phyloP scores from a whole-genome alignment of 176 grass and related monocot species.

The Juncus inflexus region DNA sequence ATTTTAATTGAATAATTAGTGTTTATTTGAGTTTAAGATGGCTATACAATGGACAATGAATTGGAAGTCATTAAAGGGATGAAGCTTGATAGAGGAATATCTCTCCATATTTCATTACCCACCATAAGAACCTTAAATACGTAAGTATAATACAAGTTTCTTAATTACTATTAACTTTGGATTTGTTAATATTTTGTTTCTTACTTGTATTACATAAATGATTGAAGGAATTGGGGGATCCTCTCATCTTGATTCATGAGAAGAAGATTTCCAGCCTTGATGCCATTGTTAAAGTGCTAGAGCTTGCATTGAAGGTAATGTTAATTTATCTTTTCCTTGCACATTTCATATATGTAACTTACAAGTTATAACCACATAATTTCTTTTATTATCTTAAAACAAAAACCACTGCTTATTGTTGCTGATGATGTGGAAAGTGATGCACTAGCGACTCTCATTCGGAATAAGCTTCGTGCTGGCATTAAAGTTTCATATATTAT shows the following conservation, averaged over 20 bases:
- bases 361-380: background rate
- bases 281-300: slow-evolving; percentile 77
- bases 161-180: background rate
- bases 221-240: slow-evolving; percentile 79
- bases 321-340: background rate
- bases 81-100: slow-evolving; percentile 95
- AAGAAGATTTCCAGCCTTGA: slow-evolving; percentile 82
- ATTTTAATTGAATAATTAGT: slow-evolving; percentile 4
- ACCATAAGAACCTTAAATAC: slow-evolving; percentile 91
- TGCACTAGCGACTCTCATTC: slow-evolving; percentile 76
- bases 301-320: slow-evolving; percentile 67
- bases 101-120: slow-evolving; percentile 95
- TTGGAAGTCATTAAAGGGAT: slow-evolving; percentile 98
- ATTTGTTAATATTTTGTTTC: slow-evolving; percentile 2
- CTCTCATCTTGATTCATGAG: slow-evolving; percentile 92
- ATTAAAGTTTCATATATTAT: slow-evolving; percentile 55
- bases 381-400: slow-evolving; percentile 37
- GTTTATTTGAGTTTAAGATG: slow-evolving; percentile 43
- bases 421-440: slow-evolving; percentile 99
- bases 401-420: slow-evolving; percentile 88
- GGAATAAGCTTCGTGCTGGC: slow-evolving; percentile 96
- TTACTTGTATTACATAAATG: background rate
- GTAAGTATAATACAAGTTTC: slow-evolving; percentile 46
- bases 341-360: background rate
- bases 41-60: slow-evolving; percentile 88